phyloP scores from a whole-genome alignment of 257 asterid species.

The Jacaranda copaia region DNA sequence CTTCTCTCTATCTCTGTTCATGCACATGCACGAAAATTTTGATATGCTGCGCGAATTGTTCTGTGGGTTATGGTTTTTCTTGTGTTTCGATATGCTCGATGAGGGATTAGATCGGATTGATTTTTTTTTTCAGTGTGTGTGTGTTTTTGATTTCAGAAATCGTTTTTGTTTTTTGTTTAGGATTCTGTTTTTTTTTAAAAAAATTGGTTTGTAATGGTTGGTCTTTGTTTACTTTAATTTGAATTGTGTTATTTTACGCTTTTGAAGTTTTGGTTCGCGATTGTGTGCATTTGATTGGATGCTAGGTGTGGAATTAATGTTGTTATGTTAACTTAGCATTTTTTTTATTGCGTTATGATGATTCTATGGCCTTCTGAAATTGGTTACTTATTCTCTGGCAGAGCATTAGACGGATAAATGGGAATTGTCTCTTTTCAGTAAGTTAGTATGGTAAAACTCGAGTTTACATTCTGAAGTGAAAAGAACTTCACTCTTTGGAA shows the following conservation, averaged over 20 bases:
- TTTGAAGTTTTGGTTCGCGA: neutral
- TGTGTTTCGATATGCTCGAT: slow-evolving; percentile 16
- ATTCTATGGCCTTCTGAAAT: slow-evolving; percentile 4
- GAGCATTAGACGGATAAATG: neutral
- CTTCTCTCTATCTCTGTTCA: neutral
- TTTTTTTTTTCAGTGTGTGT: neutral
- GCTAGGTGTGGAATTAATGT: slow-evolving; percentile 25
- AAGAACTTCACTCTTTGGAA: neutral
- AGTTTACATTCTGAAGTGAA: slow-evolving; percentile 7
- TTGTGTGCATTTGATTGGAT: slow-evolving; percentile 8
- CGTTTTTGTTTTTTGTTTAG: neutral
- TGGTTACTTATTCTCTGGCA: neutral
- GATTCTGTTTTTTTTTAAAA: slow-evolving; percentile 29
- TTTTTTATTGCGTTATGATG: slow-evolving; percentile 19
- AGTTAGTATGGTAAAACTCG: neutral
- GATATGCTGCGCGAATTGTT: slow-evolving; percentile 1
- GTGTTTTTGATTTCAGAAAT: neutral
- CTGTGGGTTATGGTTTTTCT: neutral
- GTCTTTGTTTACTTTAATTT: neutral
- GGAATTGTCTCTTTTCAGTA: neutral
- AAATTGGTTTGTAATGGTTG: neutral
- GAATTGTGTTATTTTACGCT: neutral
- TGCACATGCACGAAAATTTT: slow-evolving; percentile 4
- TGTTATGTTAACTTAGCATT: slow-evolving; percentile 5
- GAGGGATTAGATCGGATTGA: slow-evolving; percentile 38